Conservation (phyloP, 441 rosid species). For the Raphanus hybrid region DNA sequence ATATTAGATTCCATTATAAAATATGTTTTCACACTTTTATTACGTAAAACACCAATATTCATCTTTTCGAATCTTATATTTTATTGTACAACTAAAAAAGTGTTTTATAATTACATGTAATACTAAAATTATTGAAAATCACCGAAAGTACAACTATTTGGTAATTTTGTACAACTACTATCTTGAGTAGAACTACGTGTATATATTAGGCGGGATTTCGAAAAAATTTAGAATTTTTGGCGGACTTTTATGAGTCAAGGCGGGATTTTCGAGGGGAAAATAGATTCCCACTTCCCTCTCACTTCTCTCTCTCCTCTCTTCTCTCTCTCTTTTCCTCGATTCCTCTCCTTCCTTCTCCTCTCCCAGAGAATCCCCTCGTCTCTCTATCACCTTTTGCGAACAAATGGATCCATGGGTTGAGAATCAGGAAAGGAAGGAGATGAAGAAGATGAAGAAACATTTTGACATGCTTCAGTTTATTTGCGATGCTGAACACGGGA, state of each 20-base stretch:
- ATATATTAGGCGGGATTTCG: not conserved
- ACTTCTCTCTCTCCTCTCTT: not conserved
- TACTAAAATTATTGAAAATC: not conserved
- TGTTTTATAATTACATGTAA: not conserved
- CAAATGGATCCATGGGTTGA: not conserved
- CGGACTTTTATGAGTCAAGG: not conserved
- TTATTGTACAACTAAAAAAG: not conserved
- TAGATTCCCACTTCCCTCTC: not conserved
- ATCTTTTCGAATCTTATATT: not conserved
- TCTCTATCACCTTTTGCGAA: too few relatives aligned
- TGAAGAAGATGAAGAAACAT: not conserved
- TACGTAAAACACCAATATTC: not conserved
- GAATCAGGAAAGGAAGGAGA: not conserved
- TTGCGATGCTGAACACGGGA: not conserved
- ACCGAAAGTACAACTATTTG: not conserved
- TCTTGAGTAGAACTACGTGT: not conserved
- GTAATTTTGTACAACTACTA: not conserved
- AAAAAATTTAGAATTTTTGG: not conserved
- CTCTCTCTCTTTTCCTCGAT: too few relatives aligned
- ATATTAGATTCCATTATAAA: not conserved
- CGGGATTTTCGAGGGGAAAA: not conserved
- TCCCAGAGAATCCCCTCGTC: too few relatives aligned
- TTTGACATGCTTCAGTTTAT: not conserved
- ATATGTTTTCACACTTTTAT: not conserved
- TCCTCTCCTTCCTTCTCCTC: not conserved